Percentiles rank a stretch among this genome's conserved stretches.
Evolutionary conservation across 305 asterid genomes (phyloP).

Genomic region (Fraxinus angustifolia): DNA sequence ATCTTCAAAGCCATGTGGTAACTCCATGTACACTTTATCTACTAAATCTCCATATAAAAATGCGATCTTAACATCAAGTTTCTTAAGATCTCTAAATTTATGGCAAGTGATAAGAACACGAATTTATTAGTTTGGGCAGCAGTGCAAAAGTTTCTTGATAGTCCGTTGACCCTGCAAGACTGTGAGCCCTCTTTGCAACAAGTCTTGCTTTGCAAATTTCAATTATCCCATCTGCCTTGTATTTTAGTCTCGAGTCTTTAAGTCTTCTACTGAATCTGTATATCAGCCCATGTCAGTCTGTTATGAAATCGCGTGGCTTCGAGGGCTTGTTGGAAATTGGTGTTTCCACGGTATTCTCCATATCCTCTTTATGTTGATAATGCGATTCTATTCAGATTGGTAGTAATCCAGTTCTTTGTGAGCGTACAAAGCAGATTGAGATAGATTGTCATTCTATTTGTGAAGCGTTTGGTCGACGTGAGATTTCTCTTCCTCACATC

Average conservation of each 20-base stretch:
- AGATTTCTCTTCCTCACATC: neutral
- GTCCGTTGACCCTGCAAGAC: neutral
- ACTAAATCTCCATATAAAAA: neutral
- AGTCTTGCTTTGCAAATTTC: neutral
- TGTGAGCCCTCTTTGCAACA: neutral
- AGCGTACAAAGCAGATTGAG: neutral
- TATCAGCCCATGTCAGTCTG: neutral
- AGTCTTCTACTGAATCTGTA: neutral
- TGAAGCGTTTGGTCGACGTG: neutral
- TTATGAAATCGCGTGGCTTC: neutral
- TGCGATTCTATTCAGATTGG: neutral
- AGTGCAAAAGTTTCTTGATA: neutral
- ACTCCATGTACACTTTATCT: neutral
- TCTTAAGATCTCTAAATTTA: neutral
- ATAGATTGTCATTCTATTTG: neutral
- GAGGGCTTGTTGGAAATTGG: neutral
- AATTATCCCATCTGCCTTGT: neutral
- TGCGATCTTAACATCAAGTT: neutral
- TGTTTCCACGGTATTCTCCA: neutral
- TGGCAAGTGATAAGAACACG: neutral
- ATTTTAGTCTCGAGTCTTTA: neutral
- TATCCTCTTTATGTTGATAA: neutral
- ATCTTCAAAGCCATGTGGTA: neutral
- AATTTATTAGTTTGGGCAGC: neutral
- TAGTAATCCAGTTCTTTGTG: neutral